These are phyloP conservation scores for Chaetothyriales sp. DNA, from an alignment of 2,329 filamentous ascomycete species.

Conservation along the genomic window DNA sequence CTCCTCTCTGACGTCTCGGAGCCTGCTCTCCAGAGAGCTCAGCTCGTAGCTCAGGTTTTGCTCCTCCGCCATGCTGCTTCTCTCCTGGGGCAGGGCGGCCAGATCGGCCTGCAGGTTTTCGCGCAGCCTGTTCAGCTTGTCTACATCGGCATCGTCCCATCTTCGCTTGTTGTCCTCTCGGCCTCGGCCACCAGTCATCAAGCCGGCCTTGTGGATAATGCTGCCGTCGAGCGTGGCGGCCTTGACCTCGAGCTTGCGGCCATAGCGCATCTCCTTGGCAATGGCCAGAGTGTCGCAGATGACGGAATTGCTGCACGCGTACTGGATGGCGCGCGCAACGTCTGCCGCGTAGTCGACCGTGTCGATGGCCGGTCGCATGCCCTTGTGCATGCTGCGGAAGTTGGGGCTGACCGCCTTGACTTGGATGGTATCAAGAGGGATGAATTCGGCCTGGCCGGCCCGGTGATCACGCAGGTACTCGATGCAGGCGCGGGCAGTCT, in stretches of 20 bases:
- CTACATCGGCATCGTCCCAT: conserved; percentile 82
- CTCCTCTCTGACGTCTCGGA: conserved; percentile 61
- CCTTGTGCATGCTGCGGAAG: conserved; percentile 75
- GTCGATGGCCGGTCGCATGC: conserved; percentile 78
- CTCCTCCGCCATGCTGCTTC: conserved; percentile 62
- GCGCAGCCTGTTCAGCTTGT: conserved; percentile 64
- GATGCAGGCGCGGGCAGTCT: conserved; percentile 86
- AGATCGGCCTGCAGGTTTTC: conserved; percentile 67
- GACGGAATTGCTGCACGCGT: conserved; percentile 87
- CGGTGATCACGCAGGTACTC: conserved; percentile 86
- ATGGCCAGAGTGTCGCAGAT: conserved; percentile 80
- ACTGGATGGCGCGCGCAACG: conserved; percentile 82
- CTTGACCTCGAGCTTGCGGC: conserved; percentile 73
- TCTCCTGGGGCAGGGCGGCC: conserved; percentile 62
- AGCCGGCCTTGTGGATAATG: conserved; percentile 88
- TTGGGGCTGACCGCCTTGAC: conserved; percentile 82
- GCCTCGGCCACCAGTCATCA: conserved; percentile 90
- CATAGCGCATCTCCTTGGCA: conserved; percentile 81
- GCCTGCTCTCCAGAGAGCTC: conserved; percentile 61
- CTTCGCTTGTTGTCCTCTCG: conserved; percentile 62
- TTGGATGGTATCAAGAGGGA: conserved; percentile 93
- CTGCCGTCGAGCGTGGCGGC: conserved; percentile 91
- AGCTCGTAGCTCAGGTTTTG: conserved; percentile 71
- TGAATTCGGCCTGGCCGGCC: conserved; percentile 78
- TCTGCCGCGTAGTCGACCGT: conserved; percentile 86